These are phyloP conservation scores for Triticum aestivum DNA, from an alignment of 176 grass and related monocot genomes.

Conservation along the genomic window IWGSC_CS_RefSeq_v2.1 NC_057803.1:165060418-165060917, in stretches of 20 bases:
- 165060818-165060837: neutral
- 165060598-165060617: conserved; percentile 37
- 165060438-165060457: conserved; percentile 70
- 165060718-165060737: conserved; percentile 28
- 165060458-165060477: conserved; percentile 87
- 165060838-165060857: neutral
- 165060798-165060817: neutral
- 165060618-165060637: conserved; percentile 78
- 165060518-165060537: conserved; percentile 14
- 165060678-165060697: conserved; percentile 62
- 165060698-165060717: conserved; percentile 43
- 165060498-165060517: conserved; percentile 82
- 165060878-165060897: conserved; percentile 13
- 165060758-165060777: neutral
- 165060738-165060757: neutral
- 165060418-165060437: conserved; percentile 58
- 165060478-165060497: conserved; percentile 95
- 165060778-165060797: neutral
- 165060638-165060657: conserved; percentile 95
- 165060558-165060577: neutral
- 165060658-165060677: conserved; percentile 88
- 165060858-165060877: neutral
- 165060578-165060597: neutral
- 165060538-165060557: neutral
- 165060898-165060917: neutral